Evolutionary conservation across 768 basidiomycete species (phyloP).

Genomic region (Mrakia frigida): DNA sequence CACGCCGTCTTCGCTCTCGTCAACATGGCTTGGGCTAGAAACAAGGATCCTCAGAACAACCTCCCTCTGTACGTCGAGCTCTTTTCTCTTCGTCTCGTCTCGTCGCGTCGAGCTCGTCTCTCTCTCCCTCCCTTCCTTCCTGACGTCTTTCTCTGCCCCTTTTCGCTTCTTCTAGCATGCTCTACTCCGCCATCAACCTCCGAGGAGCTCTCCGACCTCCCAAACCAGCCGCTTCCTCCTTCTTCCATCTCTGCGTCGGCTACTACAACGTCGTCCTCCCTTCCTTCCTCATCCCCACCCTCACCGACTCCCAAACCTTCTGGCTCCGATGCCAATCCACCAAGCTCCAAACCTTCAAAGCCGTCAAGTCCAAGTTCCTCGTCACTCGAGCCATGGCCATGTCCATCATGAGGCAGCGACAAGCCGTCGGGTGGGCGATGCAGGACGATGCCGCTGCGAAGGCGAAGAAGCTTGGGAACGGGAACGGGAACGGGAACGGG

Average conservation of each 20-base stretch:
- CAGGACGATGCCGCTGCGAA: constrained; percentile 59
- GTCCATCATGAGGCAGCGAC: constrained; percentile 48
- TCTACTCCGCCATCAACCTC: constrained; percentile 80
- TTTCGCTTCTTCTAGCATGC: constrained; percentile 52
- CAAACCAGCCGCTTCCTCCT: constrained; percentile 51
- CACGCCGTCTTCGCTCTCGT: constrained; percentile 69
- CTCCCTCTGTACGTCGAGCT: constrained; percentile 22
- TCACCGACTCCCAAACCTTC: constrained; percentile 48
- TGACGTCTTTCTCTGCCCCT: background rate
- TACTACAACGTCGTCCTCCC: constrained; percentile 80
- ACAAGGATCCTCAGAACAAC: constrained; percentile 38
- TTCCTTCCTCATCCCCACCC: constrained; percentile 55
- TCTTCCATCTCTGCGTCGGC: constrained; percentile 75
- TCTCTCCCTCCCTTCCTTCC: constrained; percentile 15
- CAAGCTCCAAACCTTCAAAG: constrained; percentile 62
- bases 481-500: background rate
- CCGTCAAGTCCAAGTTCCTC: constrained; percentile 60
- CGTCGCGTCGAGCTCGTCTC: no score
- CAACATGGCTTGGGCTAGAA: constrained; percentile 66
- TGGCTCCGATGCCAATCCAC: constrained; percentile 70
- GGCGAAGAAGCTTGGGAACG: constrained; percentile 9
- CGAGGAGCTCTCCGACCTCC: constrained; percentile 52
- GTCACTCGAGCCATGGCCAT: constrained; percentile 60
- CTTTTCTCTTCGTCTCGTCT: no score
- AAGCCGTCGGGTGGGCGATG: constrained; percentile 63